Evolutionary conservation across 225 moss, liverwort and hornwort genomes (phyloP), one percentile per base, ranked within the genome.

Genomic region (Straminergon stramineum): DNA sequence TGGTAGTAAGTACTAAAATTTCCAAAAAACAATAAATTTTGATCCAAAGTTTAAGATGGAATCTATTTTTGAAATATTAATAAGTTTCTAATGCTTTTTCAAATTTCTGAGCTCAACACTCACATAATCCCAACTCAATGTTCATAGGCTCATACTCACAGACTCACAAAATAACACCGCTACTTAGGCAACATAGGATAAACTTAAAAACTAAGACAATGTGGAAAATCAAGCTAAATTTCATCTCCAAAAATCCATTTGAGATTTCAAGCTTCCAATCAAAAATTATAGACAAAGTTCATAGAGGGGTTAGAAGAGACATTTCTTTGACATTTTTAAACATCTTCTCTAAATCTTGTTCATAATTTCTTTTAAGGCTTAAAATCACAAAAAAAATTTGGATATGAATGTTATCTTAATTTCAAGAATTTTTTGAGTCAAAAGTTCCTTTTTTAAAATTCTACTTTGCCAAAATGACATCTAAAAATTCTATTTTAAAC

Each of bases 311-410:
- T 75, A 11, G 2, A 48, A 11, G 0, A 2, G 2, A 18, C 10
- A 48, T 45, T 28, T 45, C 2, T 28, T 45, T 5, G 8, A 30
- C 3, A 45, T 6, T 26, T 27, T 43, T 9, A 73, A 43, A 43
- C 2, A 10, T 74, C 3, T 1, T 74, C 2, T 45, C 0, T 31
- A 0, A 11, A 30, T 31, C 51, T 75, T 12, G 2, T 11, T 5
- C 32, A 51, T 51, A 43, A 48, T 43, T 17, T 75, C 48, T 4
- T 75, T 10, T 0, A 1, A 75, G 32, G 1, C 1, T 31, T 1
- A 18, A 75, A 75, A 75, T 75, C 5, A 11, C 12, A 51, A 31
- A 19, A 0, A 0, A 0, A 7, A 11, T 12, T 11, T 6, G 0
- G 2, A 28, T 1, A 30, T 75, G 3, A 17, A 48, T 48, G 1